Evolutionary conservation across 2,329 filamentous ascomycete genomes (phyloP), one percentile per base, ranked within the genome.

Genomic region (Sclerotinia subarctica): DNA sequence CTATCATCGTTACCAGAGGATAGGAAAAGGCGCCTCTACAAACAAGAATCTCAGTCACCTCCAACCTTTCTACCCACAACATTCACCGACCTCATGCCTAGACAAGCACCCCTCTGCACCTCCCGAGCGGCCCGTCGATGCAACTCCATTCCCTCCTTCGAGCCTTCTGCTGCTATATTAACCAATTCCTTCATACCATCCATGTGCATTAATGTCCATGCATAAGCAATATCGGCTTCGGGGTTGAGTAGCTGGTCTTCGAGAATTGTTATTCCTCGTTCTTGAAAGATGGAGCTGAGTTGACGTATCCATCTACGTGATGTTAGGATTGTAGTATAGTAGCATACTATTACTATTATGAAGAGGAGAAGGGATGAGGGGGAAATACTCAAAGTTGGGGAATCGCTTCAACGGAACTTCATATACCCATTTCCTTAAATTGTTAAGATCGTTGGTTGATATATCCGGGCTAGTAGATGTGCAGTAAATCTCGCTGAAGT

Each of bases 121-220:
- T 63, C 59, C 15, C 38, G 29, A 10, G 15, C 32, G 3, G 59
- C 59, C n/a, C 15, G 15, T 26, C 8, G 3, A 51, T 63, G 47
- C 59, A 51, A 21, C 26, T 52, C 32, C 15, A 63, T 15, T 38
- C 21, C 46, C 4, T 52, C 32, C 17, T 8, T 60, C 15, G 64
- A 62, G 6, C 8, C 64, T 2, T 19, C 32, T 19, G 35, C 56
- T 38, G 54, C 19, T 10, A 51, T 6, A 21, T 32, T 62, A 6
- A 53, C 7, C 11, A 67, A 52, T 42, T 67, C 64, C 35, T 24
- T 49, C 10, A 67, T 52, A 0, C 64, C 64, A 21, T 44, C 17
- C 46, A 67, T 62, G 19, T 67, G 54, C 56, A 62, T 52, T 8
- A 11, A 17, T 13, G 29, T 67, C 64, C 64, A 67, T 21, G 47